phyloP scores from a whole-genome alignment of 768 basidiomycete genomes.

The Crucibulum laeve region DNA sequence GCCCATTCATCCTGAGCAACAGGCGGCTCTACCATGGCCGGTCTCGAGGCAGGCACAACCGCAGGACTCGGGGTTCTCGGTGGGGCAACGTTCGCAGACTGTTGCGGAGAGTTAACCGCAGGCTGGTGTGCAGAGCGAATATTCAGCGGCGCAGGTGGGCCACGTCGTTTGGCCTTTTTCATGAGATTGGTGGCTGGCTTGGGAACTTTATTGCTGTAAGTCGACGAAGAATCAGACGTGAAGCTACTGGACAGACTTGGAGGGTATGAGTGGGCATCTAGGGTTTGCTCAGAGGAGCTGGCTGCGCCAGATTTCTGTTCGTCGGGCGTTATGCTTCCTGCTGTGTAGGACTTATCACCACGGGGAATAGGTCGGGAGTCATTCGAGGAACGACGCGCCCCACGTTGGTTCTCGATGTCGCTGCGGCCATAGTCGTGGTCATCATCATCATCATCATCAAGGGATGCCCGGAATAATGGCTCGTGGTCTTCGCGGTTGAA shows the following conservation, averaged over 20 bases:
- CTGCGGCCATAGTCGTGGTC: slow-evolving; percentile 16
- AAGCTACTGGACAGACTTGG: slow-evolving; percentile 46
- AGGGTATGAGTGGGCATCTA: slow-evolving; percentile 50
- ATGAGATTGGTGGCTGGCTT: slow-evolving; percentile 27
- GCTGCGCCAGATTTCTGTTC: slow-evolving; percentile 35
- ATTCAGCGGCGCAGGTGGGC: slow-evolving; percentile 37
- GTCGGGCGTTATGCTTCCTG: slow-evolving; percentile 20
- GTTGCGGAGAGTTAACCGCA: slow-evolving; percentile 27
- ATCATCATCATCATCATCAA: slow-evolving; percentile 55
- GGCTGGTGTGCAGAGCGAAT: slow-evolving; percentile 25
- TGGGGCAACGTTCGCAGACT: slow-evolving; percentile 8
- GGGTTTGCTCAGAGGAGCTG: slow-evolving; percentile 25
- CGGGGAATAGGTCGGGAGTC: slow-evolving; percentile 4
- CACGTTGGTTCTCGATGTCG: slow-evolving; percentile 46
- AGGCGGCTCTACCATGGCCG: slow-evolving; percentile 4
- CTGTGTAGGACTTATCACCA: slow-evolving; percentile 20
- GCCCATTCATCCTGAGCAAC: slow-evolving; percentile 32
- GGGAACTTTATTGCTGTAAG: slow-evolving; percentile 16
- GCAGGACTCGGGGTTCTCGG: slow-evolving; percentile 4
- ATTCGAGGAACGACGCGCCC: slow-evolving; percentile 22
- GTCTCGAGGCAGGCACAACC: slow-evolving; percentile 3
- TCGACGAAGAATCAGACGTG: slow-evolving; percentile 28
- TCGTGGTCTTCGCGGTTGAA: slow-evolving; percentile 43
- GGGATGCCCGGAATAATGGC: slow-evolving; percentile 54
- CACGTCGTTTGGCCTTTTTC: slow-evolving; percentile 35